These are phyloP conservation scores for Hysterium pulicare DNA, from an alignment of 2,329 filamentous ascomycete genomes.

Conservation along the genomic window DNA sequence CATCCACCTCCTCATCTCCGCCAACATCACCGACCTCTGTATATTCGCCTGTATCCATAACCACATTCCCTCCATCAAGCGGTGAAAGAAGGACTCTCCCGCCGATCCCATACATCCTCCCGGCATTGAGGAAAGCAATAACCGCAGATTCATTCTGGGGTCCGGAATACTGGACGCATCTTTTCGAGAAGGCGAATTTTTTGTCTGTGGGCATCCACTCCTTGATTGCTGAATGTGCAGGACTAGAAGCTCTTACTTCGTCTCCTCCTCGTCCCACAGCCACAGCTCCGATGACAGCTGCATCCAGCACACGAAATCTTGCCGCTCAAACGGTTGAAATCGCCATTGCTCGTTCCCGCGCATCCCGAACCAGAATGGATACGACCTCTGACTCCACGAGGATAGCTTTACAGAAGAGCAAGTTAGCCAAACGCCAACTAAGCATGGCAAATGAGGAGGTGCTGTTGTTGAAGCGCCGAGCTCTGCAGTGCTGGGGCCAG, in stretches of 20 bases:
- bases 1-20: constrained; percentile 10
- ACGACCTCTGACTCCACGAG: not conserved
- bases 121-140: constrained; percentile 40
- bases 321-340: constrained; percentile 12
- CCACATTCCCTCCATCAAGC: not conserved
- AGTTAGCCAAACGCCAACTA: constrained; percentile 46
- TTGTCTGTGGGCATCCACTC: constrained; percentile 45
- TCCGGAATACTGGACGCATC: constrained; percentile 41
- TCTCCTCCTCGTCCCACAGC: constrained; percentile 19
- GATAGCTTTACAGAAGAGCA: constrained; percentile 29
- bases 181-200: constrained; percentile 42
- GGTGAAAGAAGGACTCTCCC: constrained; percentile 29
- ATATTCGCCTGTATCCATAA: no score
- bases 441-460: constrained; percentile 43
- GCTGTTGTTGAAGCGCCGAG: constrained; percentile 40
- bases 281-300: constrained; percentile 14
- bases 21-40: constrained; percentile 5
- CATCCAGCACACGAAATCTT: constrained; percentile 14
- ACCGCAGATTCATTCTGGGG: constrained; percentile 45
- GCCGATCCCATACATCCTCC: constrained; percentile 37
- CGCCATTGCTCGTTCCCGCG: constrained; percentile 7
- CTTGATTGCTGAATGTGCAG: constrained; percentile 43
- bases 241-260: constrained; percentile 41
- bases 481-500: constrained; percentile 42
- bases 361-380: constrained; percentile 2